phyloP scores from a whole-genome alignment of 23 red algal species.

The Gracilaria vermiculophylla region DNA sequence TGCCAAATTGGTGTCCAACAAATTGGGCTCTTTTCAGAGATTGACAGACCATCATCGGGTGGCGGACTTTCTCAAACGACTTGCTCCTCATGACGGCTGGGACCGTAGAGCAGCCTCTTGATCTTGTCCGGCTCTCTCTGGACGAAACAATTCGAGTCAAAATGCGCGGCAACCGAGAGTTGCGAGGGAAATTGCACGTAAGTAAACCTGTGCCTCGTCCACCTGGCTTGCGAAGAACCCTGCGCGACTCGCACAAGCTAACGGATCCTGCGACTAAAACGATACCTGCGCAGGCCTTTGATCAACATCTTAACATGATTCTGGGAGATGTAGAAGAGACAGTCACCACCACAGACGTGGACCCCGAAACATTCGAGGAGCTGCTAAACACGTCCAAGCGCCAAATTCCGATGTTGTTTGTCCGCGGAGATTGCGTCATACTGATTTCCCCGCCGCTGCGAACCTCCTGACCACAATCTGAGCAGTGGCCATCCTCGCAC shows the following conservation, averaged over 20 bases:
- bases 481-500: too few relatives aligned
- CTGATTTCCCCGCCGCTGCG: slow-evolving; percentile 90
- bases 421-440: slow-evolving; percentile 94
- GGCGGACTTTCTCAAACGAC: neutral
- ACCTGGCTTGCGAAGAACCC: neutral
- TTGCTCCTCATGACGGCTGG: slow-evolving; percentile 21
- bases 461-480: slow-evolving; percentile 26
- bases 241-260: neutral
- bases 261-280: neutral
- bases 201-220: neutral
- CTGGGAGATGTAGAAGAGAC: slow-evolving; percentile 95
- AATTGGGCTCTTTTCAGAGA: neutral
- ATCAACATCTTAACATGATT: slow-evolving; percentile 99
- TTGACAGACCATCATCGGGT: too few relatives aligned
- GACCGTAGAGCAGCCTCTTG: slow-evolving; percentile 74
- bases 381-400: slow-evolving; percentile 77
- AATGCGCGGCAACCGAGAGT: slow-evolving; percentile 88
- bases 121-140: slow-evolving; percentile 87
- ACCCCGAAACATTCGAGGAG: slow-evolving; percentile 97
- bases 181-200: slow-evolving; percentile 93
- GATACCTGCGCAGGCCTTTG: slow-evolving; percentile 64
- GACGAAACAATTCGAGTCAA: slow-evolving; percentile 92
- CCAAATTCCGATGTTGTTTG: slow-evolving; percentile 90
- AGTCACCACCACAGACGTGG: slow-evolving; percentile 70
- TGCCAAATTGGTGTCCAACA: neutral